phyloP scores from a whole-genome alignment of 257 asterid species.

The Scutellaria galericulata region DNA sequence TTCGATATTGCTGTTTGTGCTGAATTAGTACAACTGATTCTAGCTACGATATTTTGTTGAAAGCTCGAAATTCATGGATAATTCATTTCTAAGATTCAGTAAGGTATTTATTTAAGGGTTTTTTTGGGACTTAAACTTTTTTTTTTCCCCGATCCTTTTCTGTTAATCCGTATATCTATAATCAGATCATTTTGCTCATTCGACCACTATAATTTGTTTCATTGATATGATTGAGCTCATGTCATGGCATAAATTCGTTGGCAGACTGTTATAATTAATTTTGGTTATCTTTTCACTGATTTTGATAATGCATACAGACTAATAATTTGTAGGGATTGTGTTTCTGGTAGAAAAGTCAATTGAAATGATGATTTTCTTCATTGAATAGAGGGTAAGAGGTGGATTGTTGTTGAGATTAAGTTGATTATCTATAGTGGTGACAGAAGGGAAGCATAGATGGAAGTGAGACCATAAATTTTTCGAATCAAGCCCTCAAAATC shows the following conservation, averaged over 20 bases:
- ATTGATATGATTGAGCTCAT: constrained; percentile 5
- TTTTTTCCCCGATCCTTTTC: background rate
- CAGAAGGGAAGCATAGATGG: background rate
- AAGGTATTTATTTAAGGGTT: background rate
- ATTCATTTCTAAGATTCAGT: background rate
- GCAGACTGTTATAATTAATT: background rate
- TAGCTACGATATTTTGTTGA: constrained; percentile 14
- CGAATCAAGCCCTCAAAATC: too few relatives aligned
- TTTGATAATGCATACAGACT: constrained; percentile 1
- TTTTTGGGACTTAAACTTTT: background rate
- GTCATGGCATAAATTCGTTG: background rate
- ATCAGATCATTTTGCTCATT: constrained; percentile 3
- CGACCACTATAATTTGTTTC: background rate
- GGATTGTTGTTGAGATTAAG: constrained; percentile 12
- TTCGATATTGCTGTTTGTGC: constrained; percentile 9
- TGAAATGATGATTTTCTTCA: background rate
- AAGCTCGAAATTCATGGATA: constrained; percentile 27
- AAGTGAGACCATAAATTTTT: too few relatives aligned
- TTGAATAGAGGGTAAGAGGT: constrained; percentile 12
- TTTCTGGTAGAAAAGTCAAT: background rate
- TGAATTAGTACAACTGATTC: constrained; percentile 18
- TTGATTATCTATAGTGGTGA: background rate
- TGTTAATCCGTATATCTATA: background rate
- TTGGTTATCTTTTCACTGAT: background rate
- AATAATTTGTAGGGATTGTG: background rate